phyloP scores from a whole-genome alignment of 257 asterid genomes.

The Rehmannia glutinosa region DNA sequence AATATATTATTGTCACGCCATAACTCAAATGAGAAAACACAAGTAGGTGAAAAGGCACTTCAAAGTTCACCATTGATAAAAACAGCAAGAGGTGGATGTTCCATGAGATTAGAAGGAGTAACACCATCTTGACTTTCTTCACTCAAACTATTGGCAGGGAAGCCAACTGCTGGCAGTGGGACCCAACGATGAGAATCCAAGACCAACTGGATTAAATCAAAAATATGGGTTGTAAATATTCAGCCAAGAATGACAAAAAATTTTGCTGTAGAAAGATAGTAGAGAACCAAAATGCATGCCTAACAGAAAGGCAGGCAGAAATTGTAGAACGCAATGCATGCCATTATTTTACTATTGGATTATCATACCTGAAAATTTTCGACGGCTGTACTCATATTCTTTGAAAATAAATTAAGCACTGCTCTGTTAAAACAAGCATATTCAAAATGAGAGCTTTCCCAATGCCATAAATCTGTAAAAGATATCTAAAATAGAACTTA shows the following conservation, averaged over 20 bases:
- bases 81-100: conserved; percentile 97
- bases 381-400: conserved; percentile 89
- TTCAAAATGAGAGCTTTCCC: conserved; percentile 19
- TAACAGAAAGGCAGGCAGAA: conserved; percentile 1
- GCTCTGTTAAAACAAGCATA: conserved; percentile 57
- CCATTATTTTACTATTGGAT: background rate
- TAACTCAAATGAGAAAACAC: background rate
- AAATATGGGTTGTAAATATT: conserved; percentile 21
- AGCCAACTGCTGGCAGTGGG: conserved; percentile 89
- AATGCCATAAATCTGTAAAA: background rate
- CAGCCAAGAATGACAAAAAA: conserved; percentile 10
- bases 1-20: background rate
- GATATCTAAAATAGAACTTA: conserved; percentile 30
- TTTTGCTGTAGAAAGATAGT: conserved; percentile 1
- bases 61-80: conserved; percentile 63
- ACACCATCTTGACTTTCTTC: conserved; percentile 81
- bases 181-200: conserved; percentile 87
- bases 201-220: conserved; percentile 65
- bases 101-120: conserved; percentile 90
- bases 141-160: conserved; percentile 67
- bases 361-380: conserved; percentile 84
- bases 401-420: conserved; percentile 74
- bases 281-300: conserved; percentile 11
- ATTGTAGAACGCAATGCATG: background rate
- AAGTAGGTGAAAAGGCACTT: background rate